A percentile compares a stretch with the other conserved stretches of the same genome.
phyloP scores from a whole-genome alignment of 208 protist genomes.

The Trypanosomatidae sp. region DNA sequence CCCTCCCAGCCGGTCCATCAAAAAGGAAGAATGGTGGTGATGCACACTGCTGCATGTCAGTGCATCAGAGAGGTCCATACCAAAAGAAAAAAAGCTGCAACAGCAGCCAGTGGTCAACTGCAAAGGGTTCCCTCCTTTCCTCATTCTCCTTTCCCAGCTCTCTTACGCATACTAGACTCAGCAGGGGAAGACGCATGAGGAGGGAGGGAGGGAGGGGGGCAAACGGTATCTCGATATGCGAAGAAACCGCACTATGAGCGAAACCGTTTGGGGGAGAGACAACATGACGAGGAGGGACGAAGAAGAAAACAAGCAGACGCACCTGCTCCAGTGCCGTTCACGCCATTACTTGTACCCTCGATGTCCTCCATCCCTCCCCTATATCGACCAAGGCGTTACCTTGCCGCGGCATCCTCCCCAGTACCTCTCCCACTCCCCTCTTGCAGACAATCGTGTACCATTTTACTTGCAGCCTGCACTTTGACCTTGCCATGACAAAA shows the following conservation, averaged over 20 bases:
- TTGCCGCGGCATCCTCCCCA: not conserved
- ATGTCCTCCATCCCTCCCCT: not conserved
- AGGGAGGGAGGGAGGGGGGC: not conserved
- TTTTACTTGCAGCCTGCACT: not conserved
- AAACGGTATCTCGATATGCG: not conserved
- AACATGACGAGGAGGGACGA: not conserved
- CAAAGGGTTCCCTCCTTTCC: not conserved
- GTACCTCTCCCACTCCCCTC: no score
- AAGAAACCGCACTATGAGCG: not conserved
- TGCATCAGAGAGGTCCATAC: not conserved
- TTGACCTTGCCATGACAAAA: not conserved
- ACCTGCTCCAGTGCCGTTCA: not conserved
- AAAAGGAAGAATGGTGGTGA: not conserved
- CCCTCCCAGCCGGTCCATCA: not conserved
- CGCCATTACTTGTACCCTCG: not conserved
- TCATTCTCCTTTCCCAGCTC: not conserved
- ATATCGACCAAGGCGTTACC: not conserved
- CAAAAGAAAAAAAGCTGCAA: not conserved
- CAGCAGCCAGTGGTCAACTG: not conserved
- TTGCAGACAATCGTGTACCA: not conserved
- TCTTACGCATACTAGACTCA: not conserved
- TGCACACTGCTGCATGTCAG: not conserved
- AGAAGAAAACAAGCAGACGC: not conserved
- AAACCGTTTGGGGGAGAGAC: not conserved
- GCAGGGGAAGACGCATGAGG: not conserved